Evolutionary conservation across 1,284 basidiomycete species (phyloP).

Genomic region (Moesziomyces parantarcticus): DNA sequence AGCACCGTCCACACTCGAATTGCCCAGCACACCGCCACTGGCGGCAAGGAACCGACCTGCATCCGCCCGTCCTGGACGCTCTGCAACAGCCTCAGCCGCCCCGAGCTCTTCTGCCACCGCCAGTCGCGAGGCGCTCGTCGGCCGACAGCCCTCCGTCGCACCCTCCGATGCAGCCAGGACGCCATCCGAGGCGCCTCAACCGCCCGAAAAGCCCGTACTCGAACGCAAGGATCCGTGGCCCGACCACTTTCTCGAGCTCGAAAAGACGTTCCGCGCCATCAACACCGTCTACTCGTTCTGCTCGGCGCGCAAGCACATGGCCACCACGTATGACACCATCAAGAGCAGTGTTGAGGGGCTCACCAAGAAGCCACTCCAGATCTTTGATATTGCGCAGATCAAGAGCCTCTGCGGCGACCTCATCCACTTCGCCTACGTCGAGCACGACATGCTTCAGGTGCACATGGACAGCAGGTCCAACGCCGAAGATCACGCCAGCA

Average conservation of each 20-base stretch:
- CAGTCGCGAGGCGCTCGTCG: conserved; percentile 23
- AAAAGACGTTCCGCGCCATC: conserved; percentile 76
- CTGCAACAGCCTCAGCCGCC: conserved; percentile 18
- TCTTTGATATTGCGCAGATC: conserved; percentile 82
- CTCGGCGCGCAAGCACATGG: conserved; percentile 82
- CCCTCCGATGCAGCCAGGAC: conserved; percentile 19
- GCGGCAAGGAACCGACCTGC: conserved; percentile 8
- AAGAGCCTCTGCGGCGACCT: conserved; percentile 87
- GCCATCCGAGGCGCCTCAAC: conserved; percentile 11
- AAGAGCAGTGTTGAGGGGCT: conserved; percentile 81
- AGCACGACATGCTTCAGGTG: conserved; percentile 75
- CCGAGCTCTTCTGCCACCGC: conserved; percentile 3
- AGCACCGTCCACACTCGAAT: conserved; percentile 5
- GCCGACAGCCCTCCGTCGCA: conserved; percentile 33
- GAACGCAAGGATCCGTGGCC: conserved; percentile 64
- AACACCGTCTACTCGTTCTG: conserved; percentile 91
- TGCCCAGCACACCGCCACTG: conserved; percentile 16
- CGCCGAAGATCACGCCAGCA: conserved; percentile 34
- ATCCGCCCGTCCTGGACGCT: conserved; percentile 21
- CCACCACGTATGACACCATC: conserved; percentile 81
- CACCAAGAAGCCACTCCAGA: conserved; percentile 80
- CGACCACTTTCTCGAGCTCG: conserved; percentile 67
- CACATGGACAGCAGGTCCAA: conserved; percentile 69
- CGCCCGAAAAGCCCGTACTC: conserved; percentile 28
- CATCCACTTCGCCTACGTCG: conserved; percentile 84